Conservation (phyloP, 192 early-diverging fungal species). For the Glomus cerebriforme region DNA sequence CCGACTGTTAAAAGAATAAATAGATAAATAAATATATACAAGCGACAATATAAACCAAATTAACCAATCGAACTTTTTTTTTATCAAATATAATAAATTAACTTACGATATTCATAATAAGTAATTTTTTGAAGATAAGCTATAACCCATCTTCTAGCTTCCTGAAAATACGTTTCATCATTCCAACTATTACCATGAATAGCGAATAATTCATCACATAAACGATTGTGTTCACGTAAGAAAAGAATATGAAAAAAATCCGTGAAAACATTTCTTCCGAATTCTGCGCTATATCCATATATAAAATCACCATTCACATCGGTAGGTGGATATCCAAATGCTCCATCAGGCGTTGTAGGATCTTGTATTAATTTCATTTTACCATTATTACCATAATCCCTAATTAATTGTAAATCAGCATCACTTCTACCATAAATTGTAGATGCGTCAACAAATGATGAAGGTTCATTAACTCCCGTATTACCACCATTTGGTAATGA, state of each 20-base stretch:
- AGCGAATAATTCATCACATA: constrained; percentile 4
- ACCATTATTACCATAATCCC: constrained; percentile 1
- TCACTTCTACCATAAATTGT: background rate
- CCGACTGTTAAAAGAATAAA: background rate
- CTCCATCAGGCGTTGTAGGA: background rate
- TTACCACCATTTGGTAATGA: background rate
- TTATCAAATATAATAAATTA: background rate
- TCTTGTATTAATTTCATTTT: background rate
- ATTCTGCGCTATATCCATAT: background rate
- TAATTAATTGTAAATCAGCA: background rate
- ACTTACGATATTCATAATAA: constrained; percentile 3
- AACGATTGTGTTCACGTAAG: constrained; percentile 9
- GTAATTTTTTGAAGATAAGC: constrained; percentile 13
- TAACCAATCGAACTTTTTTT: too few relatives aligned
- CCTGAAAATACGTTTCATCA: constrained; percentile 11
- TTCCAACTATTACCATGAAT: background rate
- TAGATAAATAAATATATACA: background rate
- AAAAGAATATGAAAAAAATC: background rate
- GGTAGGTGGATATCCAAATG: background rate
- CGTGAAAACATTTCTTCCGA: background rate
- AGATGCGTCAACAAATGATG: background rate
- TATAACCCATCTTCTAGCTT: constrained; percentile 11
- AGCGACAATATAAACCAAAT: background rate
- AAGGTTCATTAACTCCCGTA: background rate
- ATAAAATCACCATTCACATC: background rate